These are phyloP conservation scores for Malassezia obtusa DNA, from an alignment of 1,284 basidiomycete species.

Conservation along the genomic window DNA sequence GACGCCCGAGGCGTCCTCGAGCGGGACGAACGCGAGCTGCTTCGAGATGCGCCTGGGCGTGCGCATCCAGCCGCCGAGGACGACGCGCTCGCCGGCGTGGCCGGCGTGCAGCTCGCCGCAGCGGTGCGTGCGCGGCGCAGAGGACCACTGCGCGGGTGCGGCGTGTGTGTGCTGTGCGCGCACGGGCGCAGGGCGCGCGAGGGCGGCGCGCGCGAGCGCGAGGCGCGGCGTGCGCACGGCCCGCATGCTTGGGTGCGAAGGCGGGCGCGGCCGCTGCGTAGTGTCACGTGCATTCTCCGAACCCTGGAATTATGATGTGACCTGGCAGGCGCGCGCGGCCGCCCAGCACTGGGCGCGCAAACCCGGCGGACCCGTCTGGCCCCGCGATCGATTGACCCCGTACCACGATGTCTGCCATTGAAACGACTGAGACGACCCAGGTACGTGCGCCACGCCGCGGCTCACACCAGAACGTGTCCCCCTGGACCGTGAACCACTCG, in stretches of 20 bases:
- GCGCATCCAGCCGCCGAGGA: constrained; percentile 68
- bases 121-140: constrained; percentile 55
- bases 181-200: background rate
- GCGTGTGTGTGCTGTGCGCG: background rate
- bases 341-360: no score
- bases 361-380: no score
- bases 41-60: constrained; percentile 60
- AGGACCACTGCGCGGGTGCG: constrained; percentile 54
- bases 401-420: background rate
- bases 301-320: no score
- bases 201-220: no score
- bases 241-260: no score
- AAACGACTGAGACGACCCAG: background rate
- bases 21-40: constrained; percentile 64
- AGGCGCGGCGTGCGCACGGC: no score
- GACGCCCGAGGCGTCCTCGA: constrained; percentile 65
- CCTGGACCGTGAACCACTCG: background rate
- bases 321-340: no score
- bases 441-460: background rate
- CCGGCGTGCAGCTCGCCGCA: constrained; percentile 57
- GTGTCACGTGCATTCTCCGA: no score
- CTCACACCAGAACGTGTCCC: background rate
- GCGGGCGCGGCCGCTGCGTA: no score
- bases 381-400: no score
- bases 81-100: constrained; percentile 57